Conservation (phyloP, 164 flowering plant genomes). For the Liriodendron chinense region DNA sequence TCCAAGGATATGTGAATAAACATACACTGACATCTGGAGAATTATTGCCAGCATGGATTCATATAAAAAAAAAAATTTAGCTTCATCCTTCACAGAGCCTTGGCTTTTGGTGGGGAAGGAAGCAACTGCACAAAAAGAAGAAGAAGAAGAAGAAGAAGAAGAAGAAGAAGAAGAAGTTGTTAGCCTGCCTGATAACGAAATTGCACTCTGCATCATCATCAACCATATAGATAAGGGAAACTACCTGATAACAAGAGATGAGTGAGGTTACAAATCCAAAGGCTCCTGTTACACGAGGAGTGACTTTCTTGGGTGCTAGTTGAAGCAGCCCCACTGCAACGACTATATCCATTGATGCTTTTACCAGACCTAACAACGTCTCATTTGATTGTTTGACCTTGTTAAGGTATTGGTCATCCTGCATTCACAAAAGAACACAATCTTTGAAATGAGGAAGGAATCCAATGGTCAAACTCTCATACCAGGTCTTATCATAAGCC, state of each 20-base stretch:
- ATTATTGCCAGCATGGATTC: not conserved
- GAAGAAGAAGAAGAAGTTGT: not conserved
- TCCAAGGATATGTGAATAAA: not conserved
- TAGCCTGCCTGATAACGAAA: not conserved
- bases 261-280: slow-evolving; percentile 83
- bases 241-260: slow-evolving; percentile 97
- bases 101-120: slow-evolving; percentile 12
- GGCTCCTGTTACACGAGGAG: slow-evolving; percentile 91
- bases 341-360: slow-evolving; percentile 72
- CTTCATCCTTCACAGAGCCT: slow-evolving; percentile 2
- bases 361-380: slow-evolving; percentile 67
- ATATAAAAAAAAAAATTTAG: not conserved
- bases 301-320: slow-evolving; percentile 88
- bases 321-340: slow-evolving; percentile 95
- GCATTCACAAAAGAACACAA: slow-evolving; percentile 21
- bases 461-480: not conserved
- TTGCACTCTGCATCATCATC: not conserved
- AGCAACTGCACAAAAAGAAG: slow-evolving; percentile 4
- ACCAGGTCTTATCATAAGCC: not conserved
- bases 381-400: slow-evolving; percentile 75
- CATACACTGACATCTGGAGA: not conserved
- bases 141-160: not conserved
- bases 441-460: not conserved
- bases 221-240: not conserved
- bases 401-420: slow-evolving; percentile 68